Evolutionary conservation across 1,139 yeast genomes (phyloP).

Genomic region (Zygosaccharomyces pseudobailii): DNA sequence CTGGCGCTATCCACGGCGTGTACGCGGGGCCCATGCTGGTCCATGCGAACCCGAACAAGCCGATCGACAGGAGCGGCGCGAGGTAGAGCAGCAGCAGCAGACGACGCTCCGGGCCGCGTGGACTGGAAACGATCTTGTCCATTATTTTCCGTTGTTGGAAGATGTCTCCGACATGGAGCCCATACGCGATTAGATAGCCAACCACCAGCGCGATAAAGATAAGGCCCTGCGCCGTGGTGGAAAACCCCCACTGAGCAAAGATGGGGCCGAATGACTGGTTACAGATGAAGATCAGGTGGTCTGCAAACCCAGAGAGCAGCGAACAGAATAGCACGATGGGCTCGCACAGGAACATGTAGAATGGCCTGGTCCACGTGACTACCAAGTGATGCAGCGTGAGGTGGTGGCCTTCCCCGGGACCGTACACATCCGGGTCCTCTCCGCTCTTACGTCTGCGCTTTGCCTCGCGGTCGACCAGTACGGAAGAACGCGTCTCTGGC

Average conservation of each 20-base stretch:
- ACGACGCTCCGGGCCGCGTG: constrained; percentile 7
- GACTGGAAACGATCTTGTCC: constrained; percentile 3
- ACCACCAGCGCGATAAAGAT: constrained; percentile 5
- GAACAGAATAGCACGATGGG: constrained; percentile 8
- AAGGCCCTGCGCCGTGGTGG: constrained; percentile 5
- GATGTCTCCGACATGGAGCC: constrained; percentile 2
- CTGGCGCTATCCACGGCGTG: constrained; percentile 10
- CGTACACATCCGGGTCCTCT: constrained; percentile 5
- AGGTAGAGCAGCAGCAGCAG: constrained; percentile 3
- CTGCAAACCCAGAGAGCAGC: constrained; percentile 7
- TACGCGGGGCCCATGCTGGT: constrained; percentile 8
- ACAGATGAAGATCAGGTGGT: constrained; percentile 9
- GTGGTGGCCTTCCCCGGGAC: constrained; percentile 4
- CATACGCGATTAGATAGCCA: constrained; percentile 5
- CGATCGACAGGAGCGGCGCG: constrained; percentile 5
- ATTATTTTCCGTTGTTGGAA: neutral
- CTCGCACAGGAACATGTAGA: constrained; percentile 7
- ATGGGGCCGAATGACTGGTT: constrained; percentile 7
- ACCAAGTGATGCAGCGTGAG: neutral
- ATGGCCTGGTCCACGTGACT: constrained; percentile 7
- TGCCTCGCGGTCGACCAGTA: constrained; percentile 6
- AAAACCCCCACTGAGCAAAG: constrained; percentile 7
- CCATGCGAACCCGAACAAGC: constrained; percentile 9
- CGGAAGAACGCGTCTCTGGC: constrained; percentile 7
- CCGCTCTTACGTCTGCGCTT: constrained; percentile 6